These are phyloP conservation scores for Geoglossum cookeanum DNA, from an alignment of 2,329 filamentous ascomycete genomes.

Conservation along the genomic window DNA sequence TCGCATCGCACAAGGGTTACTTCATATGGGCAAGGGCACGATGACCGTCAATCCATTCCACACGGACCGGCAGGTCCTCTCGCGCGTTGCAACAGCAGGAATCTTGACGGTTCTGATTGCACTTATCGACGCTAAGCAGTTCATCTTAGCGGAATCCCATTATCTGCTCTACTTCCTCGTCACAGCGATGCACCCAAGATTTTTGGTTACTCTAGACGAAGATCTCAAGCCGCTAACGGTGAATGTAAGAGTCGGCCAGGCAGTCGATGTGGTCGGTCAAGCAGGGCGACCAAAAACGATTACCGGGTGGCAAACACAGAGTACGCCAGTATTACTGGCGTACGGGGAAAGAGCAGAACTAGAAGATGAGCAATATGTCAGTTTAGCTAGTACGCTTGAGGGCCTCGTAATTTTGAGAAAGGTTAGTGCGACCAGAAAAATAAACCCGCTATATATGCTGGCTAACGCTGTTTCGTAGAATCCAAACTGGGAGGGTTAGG, in stretches of 20 bases:
- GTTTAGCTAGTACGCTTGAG: conserved; percentile 76
- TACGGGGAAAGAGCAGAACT: conserved; percentile 91
- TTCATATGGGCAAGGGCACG: conserved; percentile 99
- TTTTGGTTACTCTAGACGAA: conserved; percentile 91
- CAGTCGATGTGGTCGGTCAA: conserved; percentile 93
- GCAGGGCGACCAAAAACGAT: conserved; percentile 97
- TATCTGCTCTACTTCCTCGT: conserved; percentile 96
- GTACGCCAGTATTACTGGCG: conserved; percentile 88
- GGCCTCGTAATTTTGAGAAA: conserved; percentile 92
- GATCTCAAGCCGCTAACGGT: conserved; percentile 83
- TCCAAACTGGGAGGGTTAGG: conserved; percentile 5
- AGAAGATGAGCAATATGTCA: conserved; percentile 94
- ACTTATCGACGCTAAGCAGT: conserved; percentile 89
- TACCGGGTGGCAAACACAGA: conserved; percentile 98
- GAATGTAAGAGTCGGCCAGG: conserved; percentile 92
- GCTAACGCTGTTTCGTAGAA: conserved; percentile 2
- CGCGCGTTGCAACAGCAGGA: conserved; percentile 73
- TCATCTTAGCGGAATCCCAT: conserved; percentile 52
- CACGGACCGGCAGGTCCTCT: conserved; percentile 90
- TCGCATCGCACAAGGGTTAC: conserved; percentile 84
- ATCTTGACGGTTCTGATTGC: conserved; percentile 78
- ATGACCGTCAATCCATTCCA: conserved; percentile 97
- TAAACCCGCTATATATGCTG: too few species aligned
- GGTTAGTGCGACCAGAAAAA: conserved; percentile 31
- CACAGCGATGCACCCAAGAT: conserved; percentile 89